Evolutionary conservation across 139 green algal species (phyloP), one percentile per base, ranked within the genome.

Genomic region (Gonium pectorale): DNA sequence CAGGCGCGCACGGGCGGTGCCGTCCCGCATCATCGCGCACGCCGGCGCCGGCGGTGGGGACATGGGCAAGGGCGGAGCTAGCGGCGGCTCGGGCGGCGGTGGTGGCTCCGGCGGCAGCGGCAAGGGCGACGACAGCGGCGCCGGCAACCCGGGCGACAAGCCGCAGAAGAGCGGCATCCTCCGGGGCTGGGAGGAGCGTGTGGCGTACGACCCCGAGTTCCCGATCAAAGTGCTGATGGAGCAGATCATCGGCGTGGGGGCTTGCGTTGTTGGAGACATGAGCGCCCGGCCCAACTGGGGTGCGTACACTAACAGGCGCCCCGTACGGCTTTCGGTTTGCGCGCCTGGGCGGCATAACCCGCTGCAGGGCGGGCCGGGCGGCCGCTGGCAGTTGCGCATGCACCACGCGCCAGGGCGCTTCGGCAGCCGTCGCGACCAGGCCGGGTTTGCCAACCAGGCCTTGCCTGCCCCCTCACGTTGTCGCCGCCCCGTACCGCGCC

Each of bases 201-300:
- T 98, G 7, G 91, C 91, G 9, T 95, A 94, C 27, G 97, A 99
- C 71, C 91, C 96, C 1, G 87, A 96, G 79, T 99, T 99, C 83
- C 83, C 91, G 0, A 95, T 96, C 88, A 99, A 83, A 46, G 62
- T 85, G 7, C 79, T 85, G 2, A 54, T 85, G 79, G 79, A 85
- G 46, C 79, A 85, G 46, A 15, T 99, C 44, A 98, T 99, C 51
- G 97, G 97, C 31, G 97, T 99, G 38, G 92, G 94, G 35, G 94
- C 96, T 0, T 95, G 94, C 40, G 97, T 99, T 0, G 33, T 97
- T 5, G 97, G 97, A 24, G 97, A 99, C 88, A 99, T 99, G 97
- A 93, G 94, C 3, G 94, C 90, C 2, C 81, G 97, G 21, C 96
- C 96, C 27, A 97, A 99, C 90, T 99, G 96, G 94, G 97, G 77